Base-by-base conservation (phyloP, 371 early-diverging fungal species). In the Mucor circinelloides region DNA sequence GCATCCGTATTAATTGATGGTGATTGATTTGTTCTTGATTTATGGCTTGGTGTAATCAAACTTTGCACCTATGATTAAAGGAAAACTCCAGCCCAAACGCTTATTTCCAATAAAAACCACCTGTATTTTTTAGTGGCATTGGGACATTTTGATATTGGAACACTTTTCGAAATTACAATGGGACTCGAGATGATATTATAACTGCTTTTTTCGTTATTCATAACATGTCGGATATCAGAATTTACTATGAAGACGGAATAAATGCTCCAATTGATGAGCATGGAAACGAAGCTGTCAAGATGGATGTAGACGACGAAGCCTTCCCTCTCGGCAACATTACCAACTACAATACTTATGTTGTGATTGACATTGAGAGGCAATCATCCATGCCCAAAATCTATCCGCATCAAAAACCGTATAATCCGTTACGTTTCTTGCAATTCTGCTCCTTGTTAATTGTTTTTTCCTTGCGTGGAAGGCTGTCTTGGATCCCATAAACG, bases 171-270 rank as follows among this genome's bases (percentile, higher is more conserved):
- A n/a, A n/a, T n/a, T n/a, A n/a, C n/a, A n/a, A n/a, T n/a, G n/a
- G n/a, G n/a, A n/a, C n/a, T n/a, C n/a, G n/a, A n/a, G n/a, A n/a
- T n/a, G n/a, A n/a, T n/a, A n/a, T n/a, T n/a, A n/a, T n/a, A n/a
- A n/a, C n/a, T n/a, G n/a, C n/a, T n/a, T n/a, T n/a, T n/a, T 32
- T 32, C 32, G 32, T 32, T 32, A 32, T 32, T 32, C 32, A 58
- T 38, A 21, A 30, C 5, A 21, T 9, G 27, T 40, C 40, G 25
- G 28, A 27, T 23, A 13, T 59, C 25, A 15, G 28, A 46, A 21
- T 63, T 63, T 63, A 63, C n/a, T 27, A 40, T 2, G 63, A 63
- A 63, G 63, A 62, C 21, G 54, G 63, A 34, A 23, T 27, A 10
- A 44, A 38, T 7, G 30, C 56, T 44, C 30, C 38, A 7, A 21